phyloP scores from a whole-genome alignment of 441 rosid genomes.

The Dalechampia spathulata region DNA sequence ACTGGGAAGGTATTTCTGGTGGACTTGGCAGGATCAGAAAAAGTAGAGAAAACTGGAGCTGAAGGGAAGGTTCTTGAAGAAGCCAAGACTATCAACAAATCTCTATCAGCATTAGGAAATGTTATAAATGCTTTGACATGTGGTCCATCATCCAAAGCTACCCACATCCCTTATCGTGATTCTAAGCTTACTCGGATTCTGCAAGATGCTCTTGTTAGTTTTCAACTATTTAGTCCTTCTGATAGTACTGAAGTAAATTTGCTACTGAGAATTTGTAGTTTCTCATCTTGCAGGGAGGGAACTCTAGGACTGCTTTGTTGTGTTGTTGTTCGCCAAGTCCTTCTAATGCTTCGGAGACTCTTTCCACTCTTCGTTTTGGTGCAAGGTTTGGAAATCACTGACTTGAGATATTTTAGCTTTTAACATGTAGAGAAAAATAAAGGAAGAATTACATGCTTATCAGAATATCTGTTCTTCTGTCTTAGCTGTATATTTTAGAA shows the following conservation, averaged over 20 bases:
- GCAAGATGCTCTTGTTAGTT: conserved; percentile 77
- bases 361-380: conserved; percentile 90
- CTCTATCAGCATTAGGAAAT: conserved; percentile 80
- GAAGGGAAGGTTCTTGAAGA: conserved; percentile 92
- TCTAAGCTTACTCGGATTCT: conserved; percentile 90
- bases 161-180: conserved; percentile 79
- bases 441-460: neutral
- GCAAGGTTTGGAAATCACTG: conserved; percentile 42
- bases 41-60: conserved; percentile 91
- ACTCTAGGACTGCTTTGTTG: conserved; percentile 67
- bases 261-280: conserved; percentile 11
- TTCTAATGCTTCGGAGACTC: conserved; percentile 69
- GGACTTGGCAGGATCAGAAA: conserved; percentile 96
- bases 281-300: conserved; percentile 59
- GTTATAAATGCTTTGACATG: conserved; percentile 81
- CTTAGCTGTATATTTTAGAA: no score
- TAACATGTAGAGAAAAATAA: no score
- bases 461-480: no score
- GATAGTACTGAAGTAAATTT: conserved; percentile 5
- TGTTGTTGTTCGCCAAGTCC: conserved; percentile 92
- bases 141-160: conserved; percentile 49
- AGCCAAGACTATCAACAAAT: conserved; percentile 85
- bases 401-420: neutral
- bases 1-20: conserved; percentile 71
- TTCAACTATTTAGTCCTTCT: conserved; percentile 10